Conservation (phyloP, 345 rosid genomes). For the Turritis glabra region DNA sequence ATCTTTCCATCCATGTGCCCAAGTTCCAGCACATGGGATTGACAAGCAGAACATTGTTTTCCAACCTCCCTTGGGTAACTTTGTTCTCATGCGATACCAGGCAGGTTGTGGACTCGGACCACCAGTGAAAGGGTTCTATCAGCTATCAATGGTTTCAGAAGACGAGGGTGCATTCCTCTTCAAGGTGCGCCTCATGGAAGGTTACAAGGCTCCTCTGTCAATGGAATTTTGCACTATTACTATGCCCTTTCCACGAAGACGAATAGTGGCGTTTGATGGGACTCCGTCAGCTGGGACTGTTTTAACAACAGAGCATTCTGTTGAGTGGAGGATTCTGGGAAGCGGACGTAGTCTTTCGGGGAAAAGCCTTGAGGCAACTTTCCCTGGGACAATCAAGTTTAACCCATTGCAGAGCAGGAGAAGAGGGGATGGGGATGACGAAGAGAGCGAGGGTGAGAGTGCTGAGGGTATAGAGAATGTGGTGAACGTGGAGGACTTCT, state of each 20-base stretch:
- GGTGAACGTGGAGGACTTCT: slow-evolving; percentile 72
- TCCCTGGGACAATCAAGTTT: slow-evolving; percentile 90
- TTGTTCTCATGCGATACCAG: slow-evolving; percentile 82
- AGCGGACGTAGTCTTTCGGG: slow-evolving; percentile 81
- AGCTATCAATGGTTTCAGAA: slow-evolving; percentile 95
- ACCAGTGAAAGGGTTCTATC: slow-evolving; percentile 91
- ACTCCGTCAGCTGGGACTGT: slow-evolving; percentile 84
- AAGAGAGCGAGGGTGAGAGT: slow-evolving; percentile 71
- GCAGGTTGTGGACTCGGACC: slow-evolving; percentile 75
- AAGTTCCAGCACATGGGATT: slow-evolving; percentile 79
- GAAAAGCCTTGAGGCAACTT: slow-evolving; percentile 79
- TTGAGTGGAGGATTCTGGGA: slow-evolving; percentile 84
- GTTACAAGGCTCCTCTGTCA: slow-evolving; percentile 73
- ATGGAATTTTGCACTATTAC: slow-evolving; percentile 89
- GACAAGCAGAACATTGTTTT: slow-evolving; percentile 87
- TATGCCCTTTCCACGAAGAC: slow-evolving; percentile 92
- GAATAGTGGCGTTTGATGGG: slow-evolving; percentile 76
- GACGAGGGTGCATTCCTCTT: slow-evolving; percentile 95
- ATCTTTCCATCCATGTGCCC: slow-evolving; percentile 88
- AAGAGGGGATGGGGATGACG: slow-evolving; percentile 51
- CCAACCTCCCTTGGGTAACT: slow-evolving; percentile 84
- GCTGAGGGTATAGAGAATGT: slow-evolving; percentile 58
- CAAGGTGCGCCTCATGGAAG: slow-evolving; percentile 83
- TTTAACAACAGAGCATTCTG: slow-evolving; percentile 74
- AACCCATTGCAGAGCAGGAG: slow-evolving; percentile 72